Conservation (phyloP, 306 rosid genomes). For the Lotus japonicus region DNA sequence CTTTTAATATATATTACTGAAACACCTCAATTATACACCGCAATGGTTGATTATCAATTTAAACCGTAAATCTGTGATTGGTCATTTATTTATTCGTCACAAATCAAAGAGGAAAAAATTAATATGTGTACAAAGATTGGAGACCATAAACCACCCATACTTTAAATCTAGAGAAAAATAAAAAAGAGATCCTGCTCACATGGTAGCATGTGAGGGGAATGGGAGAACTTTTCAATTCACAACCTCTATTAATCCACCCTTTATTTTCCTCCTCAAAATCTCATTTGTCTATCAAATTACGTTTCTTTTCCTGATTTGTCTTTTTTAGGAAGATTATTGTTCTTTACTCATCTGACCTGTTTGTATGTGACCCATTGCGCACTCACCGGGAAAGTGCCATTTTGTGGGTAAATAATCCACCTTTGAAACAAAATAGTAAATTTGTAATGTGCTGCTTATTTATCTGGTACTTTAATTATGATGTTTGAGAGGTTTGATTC, state of each 20-base stretch:
- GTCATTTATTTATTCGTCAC: slow-evolving; percentile 1
- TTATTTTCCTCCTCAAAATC: not conserved
- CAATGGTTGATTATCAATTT: slow-evolving; percentile 27
- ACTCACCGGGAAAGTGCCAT: slow-evolving; percentile 64
- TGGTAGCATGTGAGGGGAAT: slow-evolving; percentile 81
- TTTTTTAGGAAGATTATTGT: slow-evolving; percentile 29
- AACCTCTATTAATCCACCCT: slow-evolving; percentile 14
- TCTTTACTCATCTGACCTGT: slow-evolving; percentile 43
- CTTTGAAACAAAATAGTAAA: too few species aligned
- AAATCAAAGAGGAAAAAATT: slow-evolving; percentile 17
- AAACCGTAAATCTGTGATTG: slow-evolving; percentile 10
- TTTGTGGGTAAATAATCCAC: slow-evolving; percentile 31
- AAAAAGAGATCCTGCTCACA: slow-evolving; percentile 67
- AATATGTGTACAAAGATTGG: slow-evolving; percentile 51
- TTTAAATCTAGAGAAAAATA: slow-evolving; percentile 55
- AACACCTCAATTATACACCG: slow-evolving; percentile 10
- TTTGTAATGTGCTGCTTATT: too few species aligned
- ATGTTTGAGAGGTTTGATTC: too few species aligned
- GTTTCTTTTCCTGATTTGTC: slow-evolving; percentile 16
- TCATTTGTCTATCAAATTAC: not conserved
- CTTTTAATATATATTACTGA: too few species aligned
- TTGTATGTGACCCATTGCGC: slow-evolving; percentile 69
- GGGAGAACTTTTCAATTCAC: slow-evolving; percentile 31
- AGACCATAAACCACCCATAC: slow-evolving; percentile 98
- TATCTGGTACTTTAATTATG: too few species aligned